Percentiles rank a stretch among this genome's conserved stretches.
Conservation (phyloP, 2,329 filamentous ascomycete genomes). For the Exophiala lecanii-corni region DNA sequence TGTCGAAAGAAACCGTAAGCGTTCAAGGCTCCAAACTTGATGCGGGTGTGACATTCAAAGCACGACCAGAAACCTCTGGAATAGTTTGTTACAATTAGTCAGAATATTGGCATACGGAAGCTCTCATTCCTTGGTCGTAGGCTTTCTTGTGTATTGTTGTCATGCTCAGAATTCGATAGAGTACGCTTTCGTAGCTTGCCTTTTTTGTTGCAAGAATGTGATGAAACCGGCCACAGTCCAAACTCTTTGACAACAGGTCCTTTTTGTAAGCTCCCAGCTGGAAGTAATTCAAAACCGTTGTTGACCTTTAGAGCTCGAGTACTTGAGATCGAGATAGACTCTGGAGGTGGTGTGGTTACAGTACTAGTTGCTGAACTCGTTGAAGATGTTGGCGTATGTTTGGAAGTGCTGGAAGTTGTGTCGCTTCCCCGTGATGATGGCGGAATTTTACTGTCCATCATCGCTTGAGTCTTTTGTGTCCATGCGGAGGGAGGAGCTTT, state of each 20-base stretch:
- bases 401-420: slow-evolving; percentile 15
- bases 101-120: slow-evolving; percentile 15
- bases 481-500: slow-evolving; percentile 24
- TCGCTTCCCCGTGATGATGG: slow-evolving; percentile 14
- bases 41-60: too few species aligned
- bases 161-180: slow-evolving; percentile 15
- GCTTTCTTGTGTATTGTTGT: slow-evolving; percentile 15
- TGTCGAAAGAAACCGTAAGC: too few species aligned
- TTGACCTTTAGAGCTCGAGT: slow-evolving; percentile 21
- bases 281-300: slow-evolving; percentile 24
- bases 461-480: slow-evolving; percentile 23
- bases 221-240: slow-evolving; percentile 13
- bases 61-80: too few species aligned
- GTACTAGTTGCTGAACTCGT: slow-evolving; percentile 14
- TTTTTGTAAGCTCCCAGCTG: slow-evolving; percentile 21
- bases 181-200: slow-evolving; percentile 19
- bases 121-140: slow-evolving; percentile 9
- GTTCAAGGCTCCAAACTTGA: too few species aligned
- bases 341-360: slow-evolving; percentile 8
- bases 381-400: slow-evolving; percentile 17
- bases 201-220: slow-evolving; percentile 11
- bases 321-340: slow-evolving; percentile 17
- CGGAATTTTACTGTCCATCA: slow-evolving; percentile 18
- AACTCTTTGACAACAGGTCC: slow-evolving; percentile 17
- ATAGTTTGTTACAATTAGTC: too few species aligned